Percentiles rank a stretch among this genome's conserved stretches.
Conservation (phyloP, 225 moss, liverwort and hornwort species). For the Sphagnum tenellum region DNA sequence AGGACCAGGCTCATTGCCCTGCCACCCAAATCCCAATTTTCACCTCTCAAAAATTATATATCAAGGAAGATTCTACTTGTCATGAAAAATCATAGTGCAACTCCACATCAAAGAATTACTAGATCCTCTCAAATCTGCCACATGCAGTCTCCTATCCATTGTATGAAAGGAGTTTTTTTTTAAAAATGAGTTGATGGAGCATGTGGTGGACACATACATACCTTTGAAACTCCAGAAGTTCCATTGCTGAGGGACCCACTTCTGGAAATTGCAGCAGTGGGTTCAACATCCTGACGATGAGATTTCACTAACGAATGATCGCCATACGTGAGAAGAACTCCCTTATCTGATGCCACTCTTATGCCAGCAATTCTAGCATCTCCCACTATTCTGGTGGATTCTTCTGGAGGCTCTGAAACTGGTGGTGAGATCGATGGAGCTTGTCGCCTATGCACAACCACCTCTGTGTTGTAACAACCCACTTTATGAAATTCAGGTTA, state of each 20-base stretch:
- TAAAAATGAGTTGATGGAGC: no score
- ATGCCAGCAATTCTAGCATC: no score
- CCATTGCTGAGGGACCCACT: constrained; percentile 44
- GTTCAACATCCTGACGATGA: constrained; percentile 26
- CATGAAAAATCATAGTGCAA: no score
- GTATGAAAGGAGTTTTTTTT: no score
- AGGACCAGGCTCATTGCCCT: constrained; percentile 35
- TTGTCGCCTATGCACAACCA: constrained; percentile 26
- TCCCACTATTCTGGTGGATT: background rate
- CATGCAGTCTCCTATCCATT: no score
- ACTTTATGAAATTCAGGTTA: background rate
- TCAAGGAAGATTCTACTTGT: no score
- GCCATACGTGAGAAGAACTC: constrained; percentile 39
- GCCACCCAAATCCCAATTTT: background rate
- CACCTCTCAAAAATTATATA: no score
- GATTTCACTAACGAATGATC: constrained; percentile 13
- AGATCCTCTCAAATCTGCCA: no score
- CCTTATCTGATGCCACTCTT: constrained; percentile 6
- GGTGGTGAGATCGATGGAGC: constrained; percentile 35
- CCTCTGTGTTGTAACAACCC: constrained; percentile 9
- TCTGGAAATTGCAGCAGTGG: constrained; percentile 41
- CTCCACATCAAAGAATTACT: no score
- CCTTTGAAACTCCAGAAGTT: constrained; percentile 22
- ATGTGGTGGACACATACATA: background rate
- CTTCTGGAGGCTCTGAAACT: constrained; percentile 36